Evolutionary conservation across 2,329 filamentous ascomycete genomes (phyloP).

Genomic region (Claviceps monticola): DNA sequence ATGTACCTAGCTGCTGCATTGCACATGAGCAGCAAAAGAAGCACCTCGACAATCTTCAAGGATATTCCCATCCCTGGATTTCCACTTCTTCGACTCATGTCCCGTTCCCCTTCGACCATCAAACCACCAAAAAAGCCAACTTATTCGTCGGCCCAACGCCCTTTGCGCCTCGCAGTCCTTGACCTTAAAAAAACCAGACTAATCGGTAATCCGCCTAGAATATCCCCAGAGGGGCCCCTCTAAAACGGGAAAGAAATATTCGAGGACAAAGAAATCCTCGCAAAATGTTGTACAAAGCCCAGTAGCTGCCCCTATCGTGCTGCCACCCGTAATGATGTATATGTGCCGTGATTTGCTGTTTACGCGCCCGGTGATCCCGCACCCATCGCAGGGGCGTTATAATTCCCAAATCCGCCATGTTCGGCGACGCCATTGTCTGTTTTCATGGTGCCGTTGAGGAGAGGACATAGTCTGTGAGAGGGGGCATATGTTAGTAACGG

Average conservation of each 20-base stretch:
- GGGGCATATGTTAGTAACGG: conserved; percentile 8
- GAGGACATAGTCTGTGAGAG: conserved; percentile 55
- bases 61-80: too few relatives aligned
- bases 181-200: too few relatives aligned
- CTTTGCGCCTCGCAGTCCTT: not conserved
- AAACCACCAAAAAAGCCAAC: not conserved
- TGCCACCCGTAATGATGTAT: too few relatives aligned
- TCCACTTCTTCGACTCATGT: too few relatives aligned
- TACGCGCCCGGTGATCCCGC: conserved; percentile 18
- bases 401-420: conserved; percentile 45
- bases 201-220: too few relatives aligned
- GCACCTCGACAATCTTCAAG: too few relatives aligned
- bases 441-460: conserved; percentile 74
- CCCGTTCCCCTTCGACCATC: not conserved
- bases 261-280: not conserved
- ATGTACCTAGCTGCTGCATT: too few relatives aligned
- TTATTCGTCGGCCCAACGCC: not conserved
- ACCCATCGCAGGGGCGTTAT: conserved; percentile 24
- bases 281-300: not conserved
- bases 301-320: too few relatives aligned
- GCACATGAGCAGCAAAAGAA: too few relatives aligned
- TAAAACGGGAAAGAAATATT: too few relatives aligned
- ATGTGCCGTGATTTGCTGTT: not conserved
- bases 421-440: conserved; percentile 40
- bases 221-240: too few relatives aligned